Evolutionary conservation across 176 grass and related monocot genomes (phyloP), one percentile per base, ranked within the genome.

Genomic region (Oryza rufipogon): DNA sequence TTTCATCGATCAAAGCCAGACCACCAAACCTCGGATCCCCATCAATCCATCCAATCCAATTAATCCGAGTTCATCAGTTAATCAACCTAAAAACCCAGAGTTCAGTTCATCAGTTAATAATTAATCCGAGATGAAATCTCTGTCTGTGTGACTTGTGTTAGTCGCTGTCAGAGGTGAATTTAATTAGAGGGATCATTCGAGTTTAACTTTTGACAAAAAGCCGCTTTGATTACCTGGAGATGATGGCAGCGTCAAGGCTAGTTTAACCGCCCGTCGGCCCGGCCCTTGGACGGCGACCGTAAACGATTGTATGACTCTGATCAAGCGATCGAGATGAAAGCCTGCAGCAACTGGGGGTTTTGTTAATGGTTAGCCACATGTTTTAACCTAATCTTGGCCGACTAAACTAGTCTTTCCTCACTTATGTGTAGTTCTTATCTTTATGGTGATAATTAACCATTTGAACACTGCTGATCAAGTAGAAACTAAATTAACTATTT

Each of bases 181-280:
- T 87, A 6, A 76, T 87, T 76, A 81, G 65, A 28, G 47, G 2
- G 2, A 52, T 2, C 45, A 60, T 10, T 5, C n/a, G 15, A n/a
- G 68, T 14, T 70, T 78, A 28, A 22, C 83, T 33, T 33, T 68
- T 0, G 65, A 45, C 9, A 14, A 15, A 15, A 54, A 69, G 68
- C 14, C 3, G 3, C 14, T 65, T 70, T 76, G 9, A 8, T 51
- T 80, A 42, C 76, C 41, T 8, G 11, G 65, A 25, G 48, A 71
- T 56, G 72, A 87, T 25, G 79, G 56, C 68, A 65, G 60, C 45
- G 45, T 44, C 12, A 19, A 46, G 14, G 34, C 34, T 83, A 66
- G 22, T 88, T 83, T 79, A 79, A 67, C 81, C 46, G 42, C 17
- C 68, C 68, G 80, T 64, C 80, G 80, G 80, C 61, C 85, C 78